Percentiles rank a stretch among this genome's conserved stretches.
Conservation (phyloP, 2,329 filamentous ascomycete species). For the Colletotrichum sp. region DNA sequence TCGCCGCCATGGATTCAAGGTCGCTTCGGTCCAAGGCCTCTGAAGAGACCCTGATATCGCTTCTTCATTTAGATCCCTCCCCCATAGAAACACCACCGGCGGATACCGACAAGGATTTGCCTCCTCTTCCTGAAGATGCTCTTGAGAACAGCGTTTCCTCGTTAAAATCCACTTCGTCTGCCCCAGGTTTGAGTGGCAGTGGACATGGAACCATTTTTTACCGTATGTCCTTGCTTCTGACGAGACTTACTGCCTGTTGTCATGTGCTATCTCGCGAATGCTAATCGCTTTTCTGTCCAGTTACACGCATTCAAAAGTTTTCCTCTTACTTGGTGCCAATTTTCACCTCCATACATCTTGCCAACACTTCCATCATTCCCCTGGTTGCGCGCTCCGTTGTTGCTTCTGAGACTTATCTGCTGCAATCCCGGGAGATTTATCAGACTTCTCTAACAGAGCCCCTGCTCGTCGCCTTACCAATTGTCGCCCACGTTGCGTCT, state of each 20-base stretch:
- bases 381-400: conserved; percentile 74
- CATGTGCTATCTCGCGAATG: neutral
- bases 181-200: conserved; percentile 62
- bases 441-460: conserved; percentile 84
- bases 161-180: conserved; percentile 47
- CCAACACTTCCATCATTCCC: conserved; percentile 83
- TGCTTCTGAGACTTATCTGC: conserved; percentile 81
- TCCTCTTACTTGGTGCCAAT: conserved; percentile 84
- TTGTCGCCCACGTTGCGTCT: conserved; percentile 76
- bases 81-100: conserved; percentile 62
- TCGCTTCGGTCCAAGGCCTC: conserved; percentile 19
- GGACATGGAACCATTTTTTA: conserved; percentile 79
- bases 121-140: conserved; percentile 40
- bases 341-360: conserved; percentile 78
- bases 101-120: conserved; percentile 51
- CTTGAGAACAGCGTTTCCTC: conserved; percentile 33
- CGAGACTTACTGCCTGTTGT: neutral
- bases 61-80: conserved; percentile 23
- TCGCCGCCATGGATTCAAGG: conserved; percentile 10
- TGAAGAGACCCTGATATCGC: conserved; percentile 23
- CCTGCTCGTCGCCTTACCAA: conserved; percentile 76
- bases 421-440: conserved; percentile 91
- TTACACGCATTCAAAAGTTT: conserved; percentile 82
- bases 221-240: conserved; percentile 54
- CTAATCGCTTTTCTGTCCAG: conserved; percentile 41